Evolutionary conservation across 176 grass and related monocot genomes (phyloP).

Genomic region (Paspalum vaginatum): DNA sequence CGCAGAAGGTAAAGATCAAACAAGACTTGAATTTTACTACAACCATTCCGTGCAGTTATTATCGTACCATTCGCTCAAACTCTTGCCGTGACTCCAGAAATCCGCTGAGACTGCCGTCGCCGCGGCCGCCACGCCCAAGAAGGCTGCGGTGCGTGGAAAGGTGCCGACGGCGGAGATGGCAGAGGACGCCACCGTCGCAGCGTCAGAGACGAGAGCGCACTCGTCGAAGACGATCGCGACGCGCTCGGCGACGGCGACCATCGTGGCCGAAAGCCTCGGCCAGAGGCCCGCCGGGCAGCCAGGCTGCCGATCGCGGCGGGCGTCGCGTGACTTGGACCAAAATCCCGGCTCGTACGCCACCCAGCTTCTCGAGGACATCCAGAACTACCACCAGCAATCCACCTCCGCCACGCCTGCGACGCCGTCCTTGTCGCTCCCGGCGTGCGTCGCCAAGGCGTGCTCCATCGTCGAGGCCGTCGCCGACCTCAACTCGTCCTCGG

Average conservation of each 20-base stretch:
- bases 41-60: not conserved
- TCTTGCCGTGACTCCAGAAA: conserved; percentile 13
- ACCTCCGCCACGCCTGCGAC: conserved; percentile 20
- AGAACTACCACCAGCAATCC: conserved; percentile 72
- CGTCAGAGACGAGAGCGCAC: conserved; percentile 21
- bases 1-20: conserved; percentile 49
- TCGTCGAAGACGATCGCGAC: conserved; percentile 49
- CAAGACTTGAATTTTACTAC: not conserved
- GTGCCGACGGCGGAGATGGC: not conserved
- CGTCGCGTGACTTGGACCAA: conserved; percentile 77
- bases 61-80: not conserved
- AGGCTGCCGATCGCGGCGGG: conserved; percentile 54
- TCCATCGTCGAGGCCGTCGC: conserved; percentile 92
- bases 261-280: conserved; percentile 40
- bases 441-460: conserved; percentile 82
- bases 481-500: conserved; percentile 78
- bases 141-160: conserved; percentile 22
- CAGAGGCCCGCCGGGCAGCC: conserved; percentile 33
- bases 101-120: conserved; percentile 15
- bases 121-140: not conserved
- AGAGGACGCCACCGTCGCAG: conserved; percentile 6
- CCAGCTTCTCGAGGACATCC: conserved; percentile 89
- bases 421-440: conserved; percentile 65
- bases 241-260: conserved; percentile 29
- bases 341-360: conserved; percentile 58